Evolutionary conservation across 2,329 filamentous ascomycete species (phyloP).

Genomic region (Apiospora arundinis): DNA sequence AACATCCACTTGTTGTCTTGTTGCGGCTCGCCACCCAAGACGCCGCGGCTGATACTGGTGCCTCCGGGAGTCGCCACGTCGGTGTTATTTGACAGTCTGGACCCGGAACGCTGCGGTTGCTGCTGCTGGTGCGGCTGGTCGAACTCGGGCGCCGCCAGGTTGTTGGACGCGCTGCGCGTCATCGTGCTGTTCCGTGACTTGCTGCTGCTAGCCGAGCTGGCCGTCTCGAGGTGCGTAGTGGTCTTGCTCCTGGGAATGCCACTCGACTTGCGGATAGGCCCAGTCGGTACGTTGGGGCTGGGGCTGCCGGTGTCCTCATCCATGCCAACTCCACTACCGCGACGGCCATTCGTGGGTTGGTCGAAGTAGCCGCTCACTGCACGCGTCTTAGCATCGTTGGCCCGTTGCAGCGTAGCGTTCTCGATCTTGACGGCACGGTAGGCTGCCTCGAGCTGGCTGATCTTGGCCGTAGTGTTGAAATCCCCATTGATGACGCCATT

Average conservation of each 20-base stretch:
- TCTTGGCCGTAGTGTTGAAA: constrained; percentile 50
- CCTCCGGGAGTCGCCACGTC: neutral
- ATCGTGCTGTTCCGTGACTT: constrained; percentile 34
- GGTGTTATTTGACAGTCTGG: neutral
- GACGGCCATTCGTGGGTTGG: constrained; percentile 47
- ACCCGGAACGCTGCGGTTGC: constrained; percentile 26
- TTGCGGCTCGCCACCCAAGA: constrained; percentile 23
- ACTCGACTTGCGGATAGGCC: constrained; percentile 46
- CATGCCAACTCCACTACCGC: constrained; percentile 45
- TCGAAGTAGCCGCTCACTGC: constrained; percentile 34
- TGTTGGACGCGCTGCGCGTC: constrained; percentile 35
- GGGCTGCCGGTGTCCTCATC: constrained; percentile 52
- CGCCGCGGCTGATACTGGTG: neutral
- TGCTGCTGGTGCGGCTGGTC: constrained; percentile 4
- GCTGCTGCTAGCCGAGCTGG: constrained; percentile 33
- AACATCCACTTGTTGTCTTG: constrained; percentile 82
- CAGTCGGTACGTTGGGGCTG: constrained; percentile 60
- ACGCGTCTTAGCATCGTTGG: constrained; percentile 63
- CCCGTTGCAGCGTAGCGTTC: constrained; percentile 71
- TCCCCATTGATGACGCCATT: constrained; percentile 63
- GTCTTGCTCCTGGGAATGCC: constrained; percentile 46
- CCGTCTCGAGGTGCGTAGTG: constrained; percentile 40
- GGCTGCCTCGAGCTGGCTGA: constrained; percentile 63
- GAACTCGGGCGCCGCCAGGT: constrained; percentile 29
- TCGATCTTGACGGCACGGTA: constrained; percentile 70